Evolutionary conservation across 2,329 filamentous ascomycete species (phyloP).

Genomic region (Orbilia ellipsospora): DNA sequence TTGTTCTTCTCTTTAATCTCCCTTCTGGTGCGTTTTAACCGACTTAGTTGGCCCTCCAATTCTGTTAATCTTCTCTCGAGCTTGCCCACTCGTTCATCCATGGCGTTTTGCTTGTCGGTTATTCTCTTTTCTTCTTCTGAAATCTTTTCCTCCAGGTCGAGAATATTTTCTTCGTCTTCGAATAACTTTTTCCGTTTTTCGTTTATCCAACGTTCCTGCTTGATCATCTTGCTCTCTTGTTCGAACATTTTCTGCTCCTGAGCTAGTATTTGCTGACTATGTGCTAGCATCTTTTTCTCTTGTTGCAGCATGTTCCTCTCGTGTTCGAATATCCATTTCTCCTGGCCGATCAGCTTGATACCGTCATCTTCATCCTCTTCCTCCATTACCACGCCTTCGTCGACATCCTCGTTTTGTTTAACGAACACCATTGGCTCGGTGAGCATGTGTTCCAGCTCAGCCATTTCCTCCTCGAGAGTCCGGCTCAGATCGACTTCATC

Average conservation of each 20-base stretch:
- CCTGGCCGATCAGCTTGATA: slow-evolving; percentile 38
- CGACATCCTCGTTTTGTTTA: slow-evolving; percentile 6
- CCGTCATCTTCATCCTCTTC: slow-evolving; percentile 42
- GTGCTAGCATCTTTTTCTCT: slow-evolving; percentile 47
- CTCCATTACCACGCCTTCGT: slow-evolving; percentile 25
- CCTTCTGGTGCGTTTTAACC: slow-evolving; percentile 23
- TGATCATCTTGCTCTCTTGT: slow-evolving; percentile 42
- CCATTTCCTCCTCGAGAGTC: slow-evolving; percentile 44
- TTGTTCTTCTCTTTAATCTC: slow-evolving; percentile 37
- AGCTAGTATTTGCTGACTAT: slow-evolving; percentile 35
- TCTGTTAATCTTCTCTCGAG: slow-evolving; percentile 44
- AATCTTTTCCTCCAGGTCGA: slow-evolving; percentile 34
- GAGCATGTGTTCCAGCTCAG: slow-evolving; percentile 41
- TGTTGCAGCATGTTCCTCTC: slow-evolving; percentile 50
- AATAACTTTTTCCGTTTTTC: slow-evolving; percentile 48
- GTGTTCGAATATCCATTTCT: slow-evolving; percentile 53
- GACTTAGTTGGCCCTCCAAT: slow-evolving; percentile 20
- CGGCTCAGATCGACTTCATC: slow-evolving; percentile 36
- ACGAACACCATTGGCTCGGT: slow-evolving; percentile 38
- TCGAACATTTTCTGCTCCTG: slow-evolving; percentile 44
- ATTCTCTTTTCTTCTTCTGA: slow-evolving; percentile 34
- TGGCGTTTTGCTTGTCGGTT: slow-evolving; percentile 19
- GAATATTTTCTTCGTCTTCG: slow-evolving; percentile 42
- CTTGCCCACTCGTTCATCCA: slow-evolving; percentile 32
- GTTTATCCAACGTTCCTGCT: slow-evolving; percentile 47